These are phyloP conservation scores for Trypanosoma conorhini DNA, from an alignment of 208 protist species.

Conservation along the genomic window DNA sequence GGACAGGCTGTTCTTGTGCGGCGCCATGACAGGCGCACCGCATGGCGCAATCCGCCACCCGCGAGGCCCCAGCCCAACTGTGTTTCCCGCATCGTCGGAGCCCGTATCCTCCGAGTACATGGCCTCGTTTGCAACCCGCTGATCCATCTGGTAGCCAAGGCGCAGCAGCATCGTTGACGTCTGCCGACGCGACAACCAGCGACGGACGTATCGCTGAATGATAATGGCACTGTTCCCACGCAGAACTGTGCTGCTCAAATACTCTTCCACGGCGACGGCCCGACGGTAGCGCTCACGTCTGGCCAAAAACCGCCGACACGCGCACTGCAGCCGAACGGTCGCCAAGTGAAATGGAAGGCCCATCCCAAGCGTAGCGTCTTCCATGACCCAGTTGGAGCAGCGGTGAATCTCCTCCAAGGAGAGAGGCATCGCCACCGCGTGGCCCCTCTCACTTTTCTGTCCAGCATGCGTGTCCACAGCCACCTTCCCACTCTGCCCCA, in stretches of 20 bases:
- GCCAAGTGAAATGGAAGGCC: constrained; percentile 23
- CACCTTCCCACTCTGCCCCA: neutral
- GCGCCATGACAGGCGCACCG: neutral
- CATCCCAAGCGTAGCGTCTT: constrained; percentile 10
- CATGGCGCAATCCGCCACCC: neutral
- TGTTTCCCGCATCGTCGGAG: neutral
- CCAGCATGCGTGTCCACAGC: neutral
- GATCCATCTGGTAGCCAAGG: constrained; percentile 8
- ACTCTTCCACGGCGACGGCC: constrained; percentile 3
- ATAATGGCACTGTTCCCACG: constrained; percentile 11
- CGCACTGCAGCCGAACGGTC: constrained; percentile 22
- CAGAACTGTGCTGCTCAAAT: neutral
- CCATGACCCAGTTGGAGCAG: constrained; percentile 1
- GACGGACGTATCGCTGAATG: constrained; percentile 19
- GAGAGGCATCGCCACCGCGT: neutral
- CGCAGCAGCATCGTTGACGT: constrained; percentile 1
- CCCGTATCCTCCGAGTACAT: neutral
- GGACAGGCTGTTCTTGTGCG: neutral
- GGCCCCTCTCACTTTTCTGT: neutral
- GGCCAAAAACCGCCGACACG: constrained; percentile 7
- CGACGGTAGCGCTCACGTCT: constrained; percentile 1
- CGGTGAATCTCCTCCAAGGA: constrained; percentile 14
- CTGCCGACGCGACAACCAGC: constrained; percentile 3
- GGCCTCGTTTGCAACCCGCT: constrained; percentile 2
- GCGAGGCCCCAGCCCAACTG: neutral